Conservation (phyloP, 2,329 filamentous ascomycete species). For the Cladosporium sphaerospermum region DNA sequence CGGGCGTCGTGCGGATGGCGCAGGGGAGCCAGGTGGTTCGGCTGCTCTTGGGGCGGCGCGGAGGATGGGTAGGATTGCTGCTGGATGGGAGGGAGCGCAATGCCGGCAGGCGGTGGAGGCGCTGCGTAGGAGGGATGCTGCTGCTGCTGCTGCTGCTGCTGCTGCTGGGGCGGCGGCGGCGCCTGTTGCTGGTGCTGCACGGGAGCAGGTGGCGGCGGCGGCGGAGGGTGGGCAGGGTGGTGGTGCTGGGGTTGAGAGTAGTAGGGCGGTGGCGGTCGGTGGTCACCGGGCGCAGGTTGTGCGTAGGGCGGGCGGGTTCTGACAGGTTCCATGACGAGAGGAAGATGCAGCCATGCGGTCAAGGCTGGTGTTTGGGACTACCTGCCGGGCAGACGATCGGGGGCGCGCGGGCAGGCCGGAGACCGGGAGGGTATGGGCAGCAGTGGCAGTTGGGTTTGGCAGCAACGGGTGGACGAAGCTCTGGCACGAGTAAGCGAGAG, state of each 20-base stretch:
- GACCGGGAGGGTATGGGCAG: constrained; percentile 41
- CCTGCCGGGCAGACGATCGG: constrained; percentile 5
- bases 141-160: constrained; percentile 16
- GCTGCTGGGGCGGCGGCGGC: constrained; percentile 15
- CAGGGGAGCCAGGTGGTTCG: constrained; percentile 21
- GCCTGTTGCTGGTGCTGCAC: constrained; percentile 15
- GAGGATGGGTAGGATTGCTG: constrained; percentile 14
- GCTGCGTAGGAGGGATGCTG: constrained; percentile 13
- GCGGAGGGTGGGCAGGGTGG: constrained; percentile 12
- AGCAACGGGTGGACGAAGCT: not conserved
- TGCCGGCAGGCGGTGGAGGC: constrained; percentile 11
- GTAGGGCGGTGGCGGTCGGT: constrained; percentile 10
- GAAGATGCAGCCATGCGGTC: constrained; percentile 12
- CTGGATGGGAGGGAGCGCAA: constrained; percentile 24
- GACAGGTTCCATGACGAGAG: constrained; percentile 11
- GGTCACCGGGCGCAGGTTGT: constrained; percentile 4
- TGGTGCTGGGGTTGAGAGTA: constrained; percentile 12
- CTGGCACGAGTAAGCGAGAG: too few relatives aligned
- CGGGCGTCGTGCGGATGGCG: constrained; percentile 18
- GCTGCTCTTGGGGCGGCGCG: constrained; percentile 21
- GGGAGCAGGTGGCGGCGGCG: constrained; percentile 12
- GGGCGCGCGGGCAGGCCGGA: constrained; percentile 69
- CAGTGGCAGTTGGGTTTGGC: not conserved
- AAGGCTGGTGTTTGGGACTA: constrained; percentile 11
- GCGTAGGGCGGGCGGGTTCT: constrained; percentile 10